Base-by-base conservation (phyloP, 768 basidiomycete species). In the Nidularia pulvinata region DNA sequence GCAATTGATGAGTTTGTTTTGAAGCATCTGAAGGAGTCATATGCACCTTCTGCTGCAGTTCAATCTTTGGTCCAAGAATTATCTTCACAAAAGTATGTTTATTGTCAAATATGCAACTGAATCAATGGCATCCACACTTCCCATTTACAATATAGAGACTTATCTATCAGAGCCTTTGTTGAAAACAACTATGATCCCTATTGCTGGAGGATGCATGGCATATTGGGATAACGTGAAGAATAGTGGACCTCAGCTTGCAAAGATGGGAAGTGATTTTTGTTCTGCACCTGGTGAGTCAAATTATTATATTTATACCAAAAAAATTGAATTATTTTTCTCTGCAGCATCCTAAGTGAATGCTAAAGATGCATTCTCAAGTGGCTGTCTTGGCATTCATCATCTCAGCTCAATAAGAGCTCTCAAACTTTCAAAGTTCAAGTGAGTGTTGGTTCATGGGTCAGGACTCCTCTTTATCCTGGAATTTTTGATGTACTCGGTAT, bases 221-320 rank as follows among this genome's bases (percentile, higher is more conserved):
- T 49, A 49, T 49, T 49, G 48, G 48, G 10, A 34, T 36, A 16
- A 25, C 1, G 48, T 33, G 10, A 33, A n/a, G 30, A n/a, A 35
- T 7, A 33, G 7, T n/a, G 1, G 5, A 10, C 48, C 48, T 14
- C 13, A n/a, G n/a, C 32, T 49, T 25, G 11, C 48, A 11, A 49
- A 36, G 25, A 49, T 49, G 48, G 48, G 48, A 10, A 13, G 10
- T 5, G 48, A 49, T 49, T 49, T 49, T 35, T 49, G 48, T 49
- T 49, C 48, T 22, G 46, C 4, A 4, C 25, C 25, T 25, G 25
- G 25, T 25, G 25, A 25, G 25, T 25, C 25, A 25, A 25, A 25
- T 25, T 25, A 25, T 25, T 25, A 25, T 25, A 25, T 2, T 25
- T 25, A 25, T 25, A 25, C 2, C 25, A n/a, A 25, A 25, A 4